Base-by-base conservation (phyloP, 2,329 filamentous ascomycete species). In the Chaetoscypha palmicola region DNA sequence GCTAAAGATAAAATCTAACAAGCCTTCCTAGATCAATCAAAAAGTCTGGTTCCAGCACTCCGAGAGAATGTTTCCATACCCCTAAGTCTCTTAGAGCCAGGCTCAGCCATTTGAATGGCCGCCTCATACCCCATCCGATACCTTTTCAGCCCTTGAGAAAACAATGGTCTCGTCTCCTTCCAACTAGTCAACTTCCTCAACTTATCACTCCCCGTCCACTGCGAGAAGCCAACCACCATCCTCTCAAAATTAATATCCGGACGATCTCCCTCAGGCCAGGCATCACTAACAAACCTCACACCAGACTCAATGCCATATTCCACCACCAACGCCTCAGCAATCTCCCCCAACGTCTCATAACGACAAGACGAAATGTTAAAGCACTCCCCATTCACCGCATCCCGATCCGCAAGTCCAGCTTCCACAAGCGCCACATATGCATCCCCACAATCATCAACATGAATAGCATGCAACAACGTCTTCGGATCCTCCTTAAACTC, bases 361-460 rank as follows among this genome's bases (percentile, higher is more conserved):
- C 58, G 51, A 19, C 59, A 47, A 0, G 60, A 62, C 2, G 70
- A 73, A 31, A 74, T 66, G 50, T 74, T 74, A 49, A 69, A 73
- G 3, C 54, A 62, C 43, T 71, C 59, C 0, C 66, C 67, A 3
- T 52, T 55, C 1, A 73, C 59, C 1, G 52, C 55, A 0, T 26
- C 38, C 16, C 63, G 59, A 9, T 59, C 48, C 1, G 48, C 11
- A n/a, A 69, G 60, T 20, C 60, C 28, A 11, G 39, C 19, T 19
- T 49, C 55, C 0, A 69, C 71, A 2, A 74, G 58, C 1, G 67
- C 61, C 3, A 73, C 56, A 45, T 74, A 75, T 0, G 69, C 70
- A 12, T 69, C 66, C 2, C 57, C 70, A 36, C 69, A 73, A 48
- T 74, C 71, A 48, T 74, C 71, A 10, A 74, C 62, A 46, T 74